Evolutionary conservation across 306 rosid genomes (phyloP).

Genomic region (Vigna trinervia): DNA sequence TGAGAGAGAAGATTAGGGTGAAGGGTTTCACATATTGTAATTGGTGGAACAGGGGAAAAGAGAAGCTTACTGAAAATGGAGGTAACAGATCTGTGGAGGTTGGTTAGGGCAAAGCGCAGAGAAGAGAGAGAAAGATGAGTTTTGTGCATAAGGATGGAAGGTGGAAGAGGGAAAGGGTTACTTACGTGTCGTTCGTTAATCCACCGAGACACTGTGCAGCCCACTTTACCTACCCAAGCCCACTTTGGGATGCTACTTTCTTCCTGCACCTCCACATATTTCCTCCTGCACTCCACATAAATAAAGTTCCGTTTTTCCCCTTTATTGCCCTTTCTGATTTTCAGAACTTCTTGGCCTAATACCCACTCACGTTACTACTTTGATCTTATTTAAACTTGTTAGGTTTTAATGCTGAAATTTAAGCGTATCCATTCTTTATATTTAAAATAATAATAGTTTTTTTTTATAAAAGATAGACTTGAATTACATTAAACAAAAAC

Average conservation of each 20-base stretch:
- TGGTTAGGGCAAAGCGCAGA: conserved; percentile 34
- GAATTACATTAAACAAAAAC: no score
- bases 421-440: no score
- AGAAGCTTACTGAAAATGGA: conserved; percentile 42
- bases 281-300: no score
- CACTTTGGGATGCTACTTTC: background rate
- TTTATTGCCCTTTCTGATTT: no score
- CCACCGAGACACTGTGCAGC: background rate
- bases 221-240: background rate
- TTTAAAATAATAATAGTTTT: no score
- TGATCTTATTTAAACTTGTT: no score
- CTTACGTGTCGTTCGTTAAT: conserved; percentile 30
- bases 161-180: conserved; percentile 17
- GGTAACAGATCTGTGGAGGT: conserved; percentile 38
- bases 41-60: background rate
- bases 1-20: background rate
- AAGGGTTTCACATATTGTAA: background rate
- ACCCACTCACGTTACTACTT: no score
- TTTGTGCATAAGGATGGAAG: conserved; percentile 5
- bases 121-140: background rate
- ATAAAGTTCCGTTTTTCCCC: no score
- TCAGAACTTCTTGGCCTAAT: no score
- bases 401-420: no score
- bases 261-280: no score
- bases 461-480: no score